Base-by-base conservation (phyloP, 257 asterid genomes). In the Gentiana dahurica region DNA sequence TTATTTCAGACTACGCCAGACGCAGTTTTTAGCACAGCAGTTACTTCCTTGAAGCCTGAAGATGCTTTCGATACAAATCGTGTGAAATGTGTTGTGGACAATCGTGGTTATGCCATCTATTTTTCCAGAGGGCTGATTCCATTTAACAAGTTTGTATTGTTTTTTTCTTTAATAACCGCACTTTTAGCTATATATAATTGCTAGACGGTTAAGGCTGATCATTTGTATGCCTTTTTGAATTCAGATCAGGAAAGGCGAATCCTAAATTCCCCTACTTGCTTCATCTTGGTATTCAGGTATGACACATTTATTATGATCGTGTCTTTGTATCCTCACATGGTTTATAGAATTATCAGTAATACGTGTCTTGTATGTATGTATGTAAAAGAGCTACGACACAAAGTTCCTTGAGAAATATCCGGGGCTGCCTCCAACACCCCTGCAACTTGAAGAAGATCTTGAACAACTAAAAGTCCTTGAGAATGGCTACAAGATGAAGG, bases 401-500 rank as follows among this genome's bases (percentile, higher is more conserved):
- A 83, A 79, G 75, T 91, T 87, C 71, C 92, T 87, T 11, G 73
- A 75, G 68, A 71, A 75, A 62, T 85, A 87, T 68, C 75, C 95
- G 2, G 78, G 79, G 68, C 79, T 91, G 55, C 75, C 80, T 41
- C 81, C 95, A 12, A 84, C 95, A 8, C 96, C 94, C 2, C 81
- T 87, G 54, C 98, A 91, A 71, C 79, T 91, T 36, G 95, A 91
- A 78, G 96, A 91, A 76, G 98, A 91, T 75, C 95, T 90, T 48
- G 98, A 90, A 75, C 96, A 91, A 56, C 76, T 87, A 59, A 91
- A 91, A 74, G 95, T 87, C 68, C 96, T 87, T 61, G 96, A 91
- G 73, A 82, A 87, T 67, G 98, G 96, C 68, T 87, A 84, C 80
- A 91, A 81, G 68, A 87, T 87, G 89, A 91, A 91, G 98, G 98